Percentiles rank a stretch among this genome's conserved stretches.
These are phyloP conservation scores for Sphagnurus paluster DNA, from an alignment of 1,284 basidiomycete genomes.

Conservation along the genomic window DNA sequence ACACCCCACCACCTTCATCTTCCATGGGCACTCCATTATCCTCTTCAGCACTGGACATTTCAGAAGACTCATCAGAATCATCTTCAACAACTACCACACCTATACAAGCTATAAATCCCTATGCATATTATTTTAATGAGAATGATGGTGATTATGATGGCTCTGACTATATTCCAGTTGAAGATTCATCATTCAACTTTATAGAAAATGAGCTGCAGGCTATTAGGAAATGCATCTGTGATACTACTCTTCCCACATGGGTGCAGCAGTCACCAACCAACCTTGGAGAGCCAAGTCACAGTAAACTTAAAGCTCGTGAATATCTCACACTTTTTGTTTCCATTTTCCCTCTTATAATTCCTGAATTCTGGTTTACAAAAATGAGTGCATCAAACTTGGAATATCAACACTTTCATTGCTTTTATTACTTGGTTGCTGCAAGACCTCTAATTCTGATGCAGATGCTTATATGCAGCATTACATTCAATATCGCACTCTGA, in stretches of 20 bases:
- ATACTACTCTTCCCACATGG: slow-evolving; percentile 29
- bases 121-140: not conserved
- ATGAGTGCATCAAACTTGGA: not conserved
- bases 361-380: slow-evolving; percentile 24
- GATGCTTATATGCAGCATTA: slow-evolving; percentile 25
- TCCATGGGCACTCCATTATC: too few relatives aligned
- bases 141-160: not conserved
- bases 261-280: slow-evolving; percentile 31
- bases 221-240: slow-evolving; percentile 25
- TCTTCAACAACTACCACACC: not conserved
- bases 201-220: slow-evolving; percentile 12
- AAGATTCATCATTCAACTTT: slow-evolving; percentile 19
- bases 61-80: not conserved
- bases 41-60: not conserved
- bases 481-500: slow-evolving; percentile 23
- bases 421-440: slow-evolving; percentile 28
- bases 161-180: not conserved
- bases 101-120: not conserved
- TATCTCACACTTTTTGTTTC: slow-evolving; percentile 28
- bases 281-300: slow-evolving; percentile 33
- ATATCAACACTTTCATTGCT: slow-evolving; percentile 23
- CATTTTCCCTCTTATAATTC: slow-evolving; percentile 34
- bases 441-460: slow-evolving; percentile 25
- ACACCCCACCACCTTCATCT: not conserved
- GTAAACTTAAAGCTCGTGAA: slow-evolving; percentile 37